Conservation (phyloP, 2,329 filamentous ascomycete species). For the Fusarium sp. region DNA sequence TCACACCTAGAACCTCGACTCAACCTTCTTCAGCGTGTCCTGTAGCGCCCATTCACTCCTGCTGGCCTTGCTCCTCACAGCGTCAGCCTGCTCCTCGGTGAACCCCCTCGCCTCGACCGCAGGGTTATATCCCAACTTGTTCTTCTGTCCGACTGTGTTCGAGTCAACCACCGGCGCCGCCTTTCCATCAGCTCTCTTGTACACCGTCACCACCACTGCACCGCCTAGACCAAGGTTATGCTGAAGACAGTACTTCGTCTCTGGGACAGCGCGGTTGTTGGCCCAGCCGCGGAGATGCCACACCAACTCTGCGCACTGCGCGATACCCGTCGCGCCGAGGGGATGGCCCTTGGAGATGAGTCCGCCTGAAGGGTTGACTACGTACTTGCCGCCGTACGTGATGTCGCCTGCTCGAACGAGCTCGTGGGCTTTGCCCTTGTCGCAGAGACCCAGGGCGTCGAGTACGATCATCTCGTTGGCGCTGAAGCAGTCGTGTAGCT, state of each 20-base stretch:
- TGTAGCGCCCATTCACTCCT: slow-evolving; percentile 81
- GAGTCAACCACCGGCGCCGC: slow-evolving; percentile 70
- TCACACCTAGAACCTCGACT: slow-evolving; percentile 49
- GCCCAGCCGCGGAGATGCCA: slow-evolving; percentile 98
- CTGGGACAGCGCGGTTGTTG: slow-evolving; percentile 81
- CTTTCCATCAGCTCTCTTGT: slow-evolving; percentile 83
- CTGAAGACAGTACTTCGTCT: slow-evolving; percentile 81
- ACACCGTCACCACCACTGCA: slow-evolving; percentile 90
- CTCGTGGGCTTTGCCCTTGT: slow-evolving; percentile 88
- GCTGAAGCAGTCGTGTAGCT: slow-evolving; percentile 97
- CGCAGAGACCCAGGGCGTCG: slow-evolving; percentile 84
- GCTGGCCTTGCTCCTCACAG: slow-evolving; percentile 76
- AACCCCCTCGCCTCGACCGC: slow-evolving; percentile 91
- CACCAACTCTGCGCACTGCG: slow-evolving; percentile 93
- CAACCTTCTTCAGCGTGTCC: slow-evolving; percentile 64
- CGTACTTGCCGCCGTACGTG: slow-evolving; percentile 85
- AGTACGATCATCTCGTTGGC: slow-evolving; percentile 94
- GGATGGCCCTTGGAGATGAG: slow-evolving; percentile 97
- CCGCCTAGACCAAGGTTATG: slow-evolving; percentile 95
- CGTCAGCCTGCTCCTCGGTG: slow-evolving; percentile 78
- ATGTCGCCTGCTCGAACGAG: slow-evolving; percentile 89
- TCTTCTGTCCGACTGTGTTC: slow-evolving; percentile 73
- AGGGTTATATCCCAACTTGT: slow-evolving; percentile 88
- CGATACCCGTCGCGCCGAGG: slow-evolving; percentile 92
- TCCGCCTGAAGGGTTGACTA: slow-evolving; percentile 94